These are phyloP conservation scores for Globisporangium parvum DNA, from an alignment of 352 stramenopile genomes.

Conservation along the genomic window DNA sequence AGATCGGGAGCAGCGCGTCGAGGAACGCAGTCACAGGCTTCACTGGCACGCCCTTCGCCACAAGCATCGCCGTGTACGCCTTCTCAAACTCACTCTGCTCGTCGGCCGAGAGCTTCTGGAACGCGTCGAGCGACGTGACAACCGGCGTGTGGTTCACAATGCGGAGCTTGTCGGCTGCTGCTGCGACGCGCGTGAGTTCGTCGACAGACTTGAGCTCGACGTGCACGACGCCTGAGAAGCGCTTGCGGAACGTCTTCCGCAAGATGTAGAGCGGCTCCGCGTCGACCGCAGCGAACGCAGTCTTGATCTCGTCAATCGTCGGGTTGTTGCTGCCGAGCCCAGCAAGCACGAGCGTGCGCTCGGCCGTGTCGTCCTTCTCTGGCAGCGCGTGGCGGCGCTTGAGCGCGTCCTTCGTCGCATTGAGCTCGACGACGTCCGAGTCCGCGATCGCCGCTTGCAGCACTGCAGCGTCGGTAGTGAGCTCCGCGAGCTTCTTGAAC, in stretches of 20 bases:
- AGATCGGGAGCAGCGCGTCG: slow-evolving; percentile 63
- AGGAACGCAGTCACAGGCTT: slow-evolving; percentile 70
- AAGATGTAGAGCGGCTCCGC: slow-evolving; percentile 66
- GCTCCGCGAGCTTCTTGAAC: slow-evolving; percentile 88
- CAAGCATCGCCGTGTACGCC: slow-evolving; percentile 69
- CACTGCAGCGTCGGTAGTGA: slow-evolving; percentile 70
- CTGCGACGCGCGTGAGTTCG: slow-evolving; percentile 42
- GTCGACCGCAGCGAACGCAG: slow-evolving; percentile 44
- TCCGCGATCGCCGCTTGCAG: slow-evolving; percentile 61
- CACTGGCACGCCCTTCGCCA: slow-evolving; percentile 73
- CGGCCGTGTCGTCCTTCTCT: slow-evolving; percentile 47
- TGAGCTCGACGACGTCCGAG: slow-evolving; percentile 78
- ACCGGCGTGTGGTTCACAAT: slow-evolving; percentile 58
- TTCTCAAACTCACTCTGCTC: slow-evolving; percentile 84
- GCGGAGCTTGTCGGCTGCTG: slow-evolving; percentile 39
- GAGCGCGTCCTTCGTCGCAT: slow-evolving; percentile 65
- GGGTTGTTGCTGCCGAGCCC: slow-evolving; percentile 52
- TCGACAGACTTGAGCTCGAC: slow-evolving; percentile 68
- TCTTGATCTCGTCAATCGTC: slow-evolving; percentile 80
- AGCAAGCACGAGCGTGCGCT: slow-evolving; percentile 67
- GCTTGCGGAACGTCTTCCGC: slow-evolving; percentile 65
- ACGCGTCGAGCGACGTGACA: slow-evolving; percentile 46
- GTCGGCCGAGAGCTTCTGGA: slow-evolving; percentile 57
- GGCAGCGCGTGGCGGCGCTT: slow-evolving; percentile 69
- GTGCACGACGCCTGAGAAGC: slow-evolving; percentile 66